Conservation (phyloP, 2,329 filamentous ascomycete genomes). For the Phaeosphaeria sp. region DNA sequence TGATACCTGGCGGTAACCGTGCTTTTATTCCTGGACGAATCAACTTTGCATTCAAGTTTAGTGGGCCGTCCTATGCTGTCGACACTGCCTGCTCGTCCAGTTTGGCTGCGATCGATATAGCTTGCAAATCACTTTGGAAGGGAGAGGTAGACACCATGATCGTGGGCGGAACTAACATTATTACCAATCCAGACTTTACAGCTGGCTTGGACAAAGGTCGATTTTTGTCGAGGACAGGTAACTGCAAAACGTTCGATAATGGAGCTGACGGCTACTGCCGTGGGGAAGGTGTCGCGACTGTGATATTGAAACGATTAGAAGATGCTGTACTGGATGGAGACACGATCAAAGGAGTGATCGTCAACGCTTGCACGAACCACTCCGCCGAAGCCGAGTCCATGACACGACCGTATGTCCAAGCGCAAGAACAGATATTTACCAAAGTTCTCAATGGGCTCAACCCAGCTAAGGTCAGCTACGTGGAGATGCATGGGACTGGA, state of each 20-base stretch:
- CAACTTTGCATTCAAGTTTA: slow-evolving; percentile 41
- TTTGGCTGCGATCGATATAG: slow-evolving; percentile 26
- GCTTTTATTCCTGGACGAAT: slow-evolving; percentile 61
- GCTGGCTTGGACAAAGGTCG: slow-evolving; percentile 40
- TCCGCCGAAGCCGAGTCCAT: slow-evolving; percentile 39
- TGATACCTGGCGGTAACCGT: slow-evolving; percentile 58
- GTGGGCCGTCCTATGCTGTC: slow-evolving; percentile 18
- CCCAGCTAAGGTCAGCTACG: slow-evolving; percentile 34
- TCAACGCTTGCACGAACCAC: slow-evolving; percentile 51
- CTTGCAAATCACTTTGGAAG: slow-evolving; percentile 26
- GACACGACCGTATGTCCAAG: slow-evolving; percentile 28
- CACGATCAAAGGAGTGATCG: slow-evolving; percentile 37
- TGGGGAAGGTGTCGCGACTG: slow-evolving; percentile 33
- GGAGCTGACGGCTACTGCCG: slow-evolving; percentile 47
- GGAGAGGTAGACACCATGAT: slow-evolving; percentile 25
- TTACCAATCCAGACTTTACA: slow-evolving; percentile 49
- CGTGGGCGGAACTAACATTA: slow-evolving; percentile 32
- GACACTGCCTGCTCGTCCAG: slow-evolving; percentile 14
- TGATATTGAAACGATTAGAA: slow-evolving; percentile 44
- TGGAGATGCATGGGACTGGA: slow-evolving; percentile 41
- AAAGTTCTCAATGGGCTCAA: slow-evolving; percentile 42
- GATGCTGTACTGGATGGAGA: slow-evolving; percentile 47
- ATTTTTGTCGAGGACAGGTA: slow-evolving; percentile 33
- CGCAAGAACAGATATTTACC: slow-evolving; percentile 18
- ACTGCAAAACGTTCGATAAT: slow-evolving; percentile 42